phyloP scores from a whole-genome alignment of 2,329 filamentous ascomycete species.

The Paracamarosporium sp. region DNA sequence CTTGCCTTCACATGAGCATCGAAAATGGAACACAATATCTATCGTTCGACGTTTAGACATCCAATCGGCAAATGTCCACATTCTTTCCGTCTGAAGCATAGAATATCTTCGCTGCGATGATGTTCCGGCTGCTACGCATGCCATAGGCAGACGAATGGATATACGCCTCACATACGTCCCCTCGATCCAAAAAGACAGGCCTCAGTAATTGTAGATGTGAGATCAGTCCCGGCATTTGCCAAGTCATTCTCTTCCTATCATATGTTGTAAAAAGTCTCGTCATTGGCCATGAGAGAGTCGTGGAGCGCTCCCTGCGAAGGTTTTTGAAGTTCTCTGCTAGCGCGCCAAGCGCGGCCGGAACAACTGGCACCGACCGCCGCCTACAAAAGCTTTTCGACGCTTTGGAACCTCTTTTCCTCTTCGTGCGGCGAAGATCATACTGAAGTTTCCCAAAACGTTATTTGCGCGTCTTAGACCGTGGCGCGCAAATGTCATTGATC shows the following conservation, averaged over 20 bases:
- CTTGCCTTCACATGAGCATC: too few relatives aligned
- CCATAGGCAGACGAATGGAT: too few relatives aligned
- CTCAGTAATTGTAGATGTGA: conserved; percentile 43
- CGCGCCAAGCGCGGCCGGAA: conserved; percentile 10
- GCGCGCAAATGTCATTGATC: conserved; percentile 76
- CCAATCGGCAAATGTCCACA: too few relatives aligned
- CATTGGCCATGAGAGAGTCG: conserved; percentile 41
- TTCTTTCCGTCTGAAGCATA: too few relatives aligned
- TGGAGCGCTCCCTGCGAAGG: background rate
- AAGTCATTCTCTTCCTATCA: conserved; percentile 52
- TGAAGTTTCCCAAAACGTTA: conserved; percentile 75
- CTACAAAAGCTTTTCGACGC: conserved; percentile 29
- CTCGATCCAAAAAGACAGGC: conserved; percentile 27
- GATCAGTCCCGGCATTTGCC: conserved; percentile 41
- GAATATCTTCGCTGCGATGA: too few relatives aligned
- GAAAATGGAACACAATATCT: too few relatives aligned
- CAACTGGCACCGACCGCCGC: conserved; percentile 7
- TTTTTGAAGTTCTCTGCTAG: conserved; percentile 16
- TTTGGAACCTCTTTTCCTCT: conserved; percentile 60
- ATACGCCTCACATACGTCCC: too few relatives aligned
- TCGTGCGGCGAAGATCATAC: conserved; percentile 79
- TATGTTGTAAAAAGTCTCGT: conserved; percentile 39
- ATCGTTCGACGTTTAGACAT: too few relatives aligned
- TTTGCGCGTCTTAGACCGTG: conserved; percentile 64
- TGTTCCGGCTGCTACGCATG: too few relatives aligned